Evolutionary conservation across 495 filamentous ascomycete genomes (phyloP), one percentile per base, ranked within the genome.

Genomic region (Neurospora sp.): DNA sequence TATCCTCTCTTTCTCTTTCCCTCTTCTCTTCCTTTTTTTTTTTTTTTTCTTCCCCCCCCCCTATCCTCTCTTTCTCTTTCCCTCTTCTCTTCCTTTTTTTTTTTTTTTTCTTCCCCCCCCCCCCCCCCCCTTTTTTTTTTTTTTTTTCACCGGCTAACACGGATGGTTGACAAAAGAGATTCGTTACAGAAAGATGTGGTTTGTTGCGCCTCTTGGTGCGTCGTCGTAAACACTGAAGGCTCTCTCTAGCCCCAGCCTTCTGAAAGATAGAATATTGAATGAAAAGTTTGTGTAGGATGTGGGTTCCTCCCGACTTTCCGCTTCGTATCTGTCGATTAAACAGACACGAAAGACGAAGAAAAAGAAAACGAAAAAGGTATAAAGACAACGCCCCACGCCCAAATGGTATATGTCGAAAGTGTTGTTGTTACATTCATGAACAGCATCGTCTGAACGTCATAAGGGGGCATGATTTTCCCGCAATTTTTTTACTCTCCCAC

Each of bases 361-460:
- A 65, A 35, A 9, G 27, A 9, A 18, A 9, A 35, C 7, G 14
- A 65, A 65, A 6, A 65, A 35, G 53, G 53, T 35, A 65, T 65
- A 65, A 65, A 65, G 53, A 65, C 27, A 65, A 65, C 53, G 53
- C 53, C 53, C 27, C 27, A 65, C 53, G 53, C 53, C 53, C 53
- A 31, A 18, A 65, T 31, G 53, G 53, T 65, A 65, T 65, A 65
- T 65, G 53, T 65, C 53, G 53, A 65, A 65, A 65, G 27, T 65
- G 10, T 61, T 77, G 70, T 69, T 75, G 76, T 40, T 77, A 77
- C 76, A 76, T 72, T 77, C 74, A 68, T 74, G 70, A 74, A 74
- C 42, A 70, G 31, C 71, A 75, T 73, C 39, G 65, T 65, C 65
- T 75, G 45, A 72, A 71, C 70, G 65, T 72, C 74, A 59, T 77